Conservation (phyloP, 1,139 yeast genomes). For the Geotrichum phurueaensis region DNA sequence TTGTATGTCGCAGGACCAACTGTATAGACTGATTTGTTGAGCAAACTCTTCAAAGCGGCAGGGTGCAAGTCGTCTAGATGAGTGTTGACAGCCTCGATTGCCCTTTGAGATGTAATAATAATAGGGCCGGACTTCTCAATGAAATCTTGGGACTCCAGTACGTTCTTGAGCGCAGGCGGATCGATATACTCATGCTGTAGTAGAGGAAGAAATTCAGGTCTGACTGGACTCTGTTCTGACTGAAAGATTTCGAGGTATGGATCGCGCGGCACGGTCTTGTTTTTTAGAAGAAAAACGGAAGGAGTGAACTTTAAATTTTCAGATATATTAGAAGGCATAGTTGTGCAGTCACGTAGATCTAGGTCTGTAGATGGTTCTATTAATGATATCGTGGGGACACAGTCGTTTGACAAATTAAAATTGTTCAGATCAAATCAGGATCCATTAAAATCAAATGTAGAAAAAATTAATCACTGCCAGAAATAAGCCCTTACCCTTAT, state of each 20-base stretch:
- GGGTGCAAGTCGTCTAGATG: constrained; percentile 23
- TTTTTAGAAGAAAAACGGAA: constrained; percentile 50
- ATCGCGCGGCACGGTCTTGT: constrained; percentile 59
- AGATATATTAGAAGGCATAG: neutral
- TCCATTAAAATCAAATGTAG: neutral
- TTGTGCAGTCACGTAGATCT: neutral
- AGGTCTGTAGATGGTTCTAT: neutral
- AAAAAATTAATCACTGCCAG: neutral
- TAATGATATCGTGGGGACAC: neutral
- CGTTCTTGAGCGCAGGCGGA: constrained; percentile 40
- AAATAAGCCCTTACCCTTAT: too few species aligned
- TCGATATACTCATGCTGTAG: constrained; percentile 56
- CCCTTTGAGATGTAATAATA: constrained; percentile 87
- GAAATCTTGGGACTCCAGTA: constrained; percentile 43
- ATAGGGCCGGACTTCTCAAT: constrained; percentile 42
- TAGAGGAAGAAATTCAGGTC: constrained; percentile 54
- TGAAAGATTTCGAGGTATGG: constrained; percentile 48
- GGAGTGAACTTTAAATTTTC: neutral
- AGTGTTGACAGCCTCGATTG: constrained; percentile 66
- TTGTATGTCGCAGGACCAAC: constrained; percentile 87
- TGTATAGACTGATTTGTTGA: constrained; percentile 58
- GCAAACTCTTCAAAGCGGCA: constrained; percentile 20
- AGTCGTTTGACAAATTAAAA: neutral
- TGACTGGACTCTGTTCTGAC: constrained; percentile 38
- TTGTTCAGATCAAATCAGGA: neutral